Percentiles rank a stretch among this genome's conserved stretches.
Evolutionary conservation across 169 alveolate genomes (phyloP).

Genomic region (Perkinsus olseni): DNA sequence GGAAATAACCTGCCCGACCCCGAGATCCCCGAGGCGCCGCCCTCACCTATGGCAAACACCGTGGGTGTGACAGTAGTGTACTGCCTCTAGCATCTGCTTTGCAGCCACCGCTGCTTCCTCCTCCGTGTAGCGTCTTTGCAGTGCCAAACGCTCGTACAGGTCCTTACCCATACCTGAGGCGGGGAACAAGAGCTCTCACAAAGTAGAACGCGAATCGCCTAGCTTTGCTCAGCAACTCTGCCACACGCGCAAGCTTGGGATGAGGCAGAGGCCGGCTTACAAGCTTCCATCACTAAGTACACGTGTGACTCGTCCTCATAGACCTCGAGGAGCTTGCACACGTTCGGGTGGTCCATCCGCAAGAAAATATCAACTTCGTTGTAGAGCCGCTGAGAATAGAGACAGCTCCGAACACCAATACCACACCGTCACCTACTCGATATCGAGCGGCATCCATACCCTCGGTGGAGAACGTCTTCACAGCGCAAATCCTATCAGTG

Average conservation of each 20-base stretch:
- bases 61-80: constrained; percentile 4
- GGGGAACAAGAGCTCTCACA: not conserved
- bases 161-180: constrained; percentile 46
- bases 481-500: not conserved
- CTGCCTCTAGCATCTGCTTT: constrained; percentile 43
- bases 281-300: constrained; percentile 64
- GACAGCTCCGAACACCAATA: not conserved
- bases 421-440: not conserved
- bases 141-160: constrained; percentile 55
- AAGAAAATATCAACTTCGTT: constrained; percentile 41
- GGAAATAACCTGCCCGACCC: too few relatives aligned
- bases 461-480: not conserved
- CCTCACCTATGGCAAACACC: constrained; percentile 27
- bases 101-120: constrained; percentile 52
- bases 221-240: too few relatives aligned
- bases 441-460: not conserved
- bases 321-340: constrained; percentile 69
- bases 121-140: constrained; percentile 49
- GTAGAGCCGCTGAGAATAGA: constrained; percentile 9
- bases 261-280: constrained; percentile 14
- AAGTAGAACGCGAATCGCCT: too few relatives aligned
- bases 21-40: too few relatives aligned
- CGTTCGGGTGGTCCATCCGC: constrained; percentile 79
- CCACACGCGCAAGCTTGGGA: too few relatives aligned
- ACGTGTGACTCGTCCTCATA: constrained; percentile 61